phyloP scores from a whole-genome alignment of 164 flowering plant species.

The Vitis rotundifolia region DNA sequence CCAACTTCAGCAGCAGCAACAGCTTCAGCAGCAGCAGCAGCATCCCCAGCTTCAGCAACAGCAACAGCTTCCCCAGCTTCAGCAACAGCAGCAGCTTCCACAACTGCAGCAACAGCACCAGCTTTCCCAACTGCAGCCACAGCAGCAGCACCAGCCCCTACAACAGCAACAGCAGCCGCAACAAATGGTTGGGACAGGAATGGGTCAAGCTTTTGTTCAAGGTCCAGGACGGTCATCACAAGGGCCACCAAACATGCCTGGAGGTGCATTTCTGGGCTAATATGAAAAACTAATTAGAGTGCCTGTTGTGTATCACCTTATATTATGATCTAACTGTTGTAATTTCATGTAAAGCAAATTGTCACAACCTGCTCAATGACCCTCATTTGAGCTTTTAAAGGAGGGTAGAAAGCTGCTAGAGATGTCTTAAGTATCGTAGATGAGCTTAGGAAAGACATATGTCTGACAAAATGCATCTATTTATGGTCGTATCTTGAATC shows the following conservation, averaged over 20 bases:
- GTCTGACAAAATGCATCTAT: too few species aligned
- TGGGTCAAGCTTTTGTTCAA: conserved; percentile 70
- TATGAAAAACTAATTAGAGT: too few species aligned
- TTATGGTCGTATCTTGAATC: too few species aligned
- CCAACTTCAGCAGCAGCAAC: conserved; percentile 15
- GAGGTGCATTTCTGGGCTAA: conserved; percentile 62
- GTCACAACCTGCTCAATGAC: too few species aligned
- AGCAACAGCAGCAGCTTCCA: conserved; percentile 19
- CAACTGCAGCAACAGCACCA: conserved; percentile 21
- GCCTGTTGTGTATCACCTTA: too few species aligned
- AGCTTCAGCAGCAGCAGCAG: conserved; percentile 12
- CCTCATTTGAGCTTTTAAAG: too few species aligned
- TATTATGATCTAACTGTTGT: too few species aligned
- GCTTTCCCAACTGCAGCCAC: conserved; percentile 25
- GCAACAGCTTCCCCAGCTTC: conserved; percentile 18
- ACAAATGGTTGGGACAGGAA: conserved; percentile 57
- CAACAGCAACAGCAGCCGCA: conserved; percentile 38
- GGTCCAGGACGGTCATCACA: conserved; percentile 72
- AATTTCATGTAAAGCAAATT: too few species aligned
- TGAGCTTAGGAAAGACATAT: too few species aligned
- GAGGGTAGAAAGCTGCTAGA: too few species aligned
- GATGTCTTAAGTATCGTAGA: too few species aligned
- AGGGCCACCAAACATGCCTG: conserved; percentile 69
- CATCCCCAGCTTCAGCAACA: conserved; percentile 38
- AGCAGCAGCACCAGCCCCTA: conserved; percentile 26